These are phyloP conservation scores for Candida coleopterorum DNA, from an alignment of 805 yeast genomes.

Conservation along the genomic window DNA sequence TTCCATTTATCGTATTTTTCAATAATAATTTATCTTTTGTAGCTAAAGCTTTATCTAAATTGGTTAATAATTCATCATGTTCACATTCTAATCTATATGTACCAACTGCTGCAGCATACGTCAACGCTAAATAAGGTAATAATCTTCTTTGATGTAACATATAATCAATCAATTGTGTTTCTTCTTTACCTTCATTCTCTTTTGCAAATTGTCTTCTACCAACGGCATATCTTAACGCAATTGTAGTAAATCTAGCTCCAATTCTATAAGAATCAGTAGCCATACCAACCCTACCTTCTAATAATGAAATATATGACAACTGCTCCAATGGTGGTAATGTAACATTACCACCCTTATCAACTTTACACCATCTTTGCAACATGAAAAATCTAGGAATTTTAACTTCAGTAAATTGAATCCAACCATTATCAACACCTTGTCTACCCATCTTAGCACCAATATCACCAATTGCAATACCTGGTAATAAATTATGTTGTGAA, in stretches of 20 bases:
- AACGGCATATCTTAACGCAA: constrained; percentile 84
- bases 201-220: constrained; percentile 81
- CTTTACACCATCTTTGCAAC: constrained; percentile 75
- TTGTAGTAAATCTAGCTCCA: constrained; percentile 73
- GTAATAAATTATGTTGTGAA: constrained; percentile 60
- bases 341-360: constrained; percentile 65
- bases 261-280: constrained; percentile 79
- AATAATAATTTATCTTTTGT: constrained; percentile 45
- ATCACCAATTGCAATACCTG: constrained; percentile 85
- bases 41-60: constrained; percentile 50
- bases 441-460: constrained; percentile 96
- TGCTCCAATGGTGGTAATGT: constrained; percentile 82
- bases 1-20: constrained; percentile 46
- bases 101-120: constrained; percentile 72
- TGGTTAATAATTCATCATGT: constrained; percentile 45
- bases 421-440: constrained; percentile 93
- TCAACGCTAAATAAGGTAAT: constrained; percentile 76
- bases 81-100: constrained; percentile 56
- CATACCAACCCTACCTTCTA: constrained; percentile 89
- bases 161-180: constrained; percentile 76
- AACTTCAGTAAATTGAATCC: constrained; percentile 88
- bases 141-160: constrained; percentile 86
- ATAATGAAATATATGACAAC: constrained; percentile 79
- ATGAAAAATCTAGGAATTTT: constrained; percentile 78
- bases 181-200: constrained; percentile 33